Base-by-base conservation (phyloP, 2,329 filamentous ascomycete species). In the Aureobasidium sp. region DNA sequence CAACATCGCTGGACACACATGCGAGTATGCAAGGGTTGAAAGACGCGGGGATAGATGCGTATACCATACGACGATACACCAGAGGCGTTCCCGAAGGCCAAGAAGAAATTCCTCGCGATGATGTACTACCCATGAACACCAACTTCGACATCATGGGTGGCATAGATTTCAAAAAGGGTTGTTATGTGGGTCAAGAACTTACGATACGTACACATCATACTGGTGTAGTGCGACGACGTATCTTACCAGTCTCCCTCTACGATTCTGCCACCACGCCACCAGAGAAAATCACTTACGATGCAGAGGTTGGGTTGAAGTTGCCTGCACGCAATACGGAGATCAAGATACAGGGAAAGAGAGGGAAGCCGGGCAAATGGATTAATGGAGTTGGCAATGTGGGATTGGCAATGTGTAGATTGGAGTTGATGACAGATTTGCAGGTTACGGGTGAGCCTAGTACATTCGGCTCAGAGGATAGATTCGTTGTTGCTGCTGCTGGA, bases 161-260 rank as follows among this genome's bases (percentile, higher is more conserved):
- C 31, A 91, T 99, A 70, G 93, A 98, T 79, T 99, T 96, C 82
- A 90, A 90, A 75, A 99, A 99, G 82, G 96, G 96, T 9, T 99
- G 96, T 80, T 99, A 99, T 78, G 89, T 98, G 10, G 96, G 96
- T 0, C 96, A 99, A 80, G 96, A 99, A 79, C 86, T 99, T 69
- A 98, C 96, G 1, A 97, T 98, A 70, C 91, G 96, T 48, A 99
- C 96, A 1, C 92, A 95, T 77, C 96, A 99, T 79, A 95, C 92
- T 16, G 96, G 96, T 27, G 93, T 99, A 20, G 93, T 99, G 47
- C 87, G 96, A 68, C 97, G 98, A 84, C 87, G 96, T 58, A 89
- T 98, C 58, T 78, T 99, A 61, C 69, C 74, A 98, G 20, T 96
- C 95, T 77, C 81, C 13, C 33, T 36, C 33, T 36, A 81, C 9